These are phyloP conservation scores for Pythium brachiatum DNA, from an alignment of 352 stramenopile species.

Conservation along the genomic window DNA sequence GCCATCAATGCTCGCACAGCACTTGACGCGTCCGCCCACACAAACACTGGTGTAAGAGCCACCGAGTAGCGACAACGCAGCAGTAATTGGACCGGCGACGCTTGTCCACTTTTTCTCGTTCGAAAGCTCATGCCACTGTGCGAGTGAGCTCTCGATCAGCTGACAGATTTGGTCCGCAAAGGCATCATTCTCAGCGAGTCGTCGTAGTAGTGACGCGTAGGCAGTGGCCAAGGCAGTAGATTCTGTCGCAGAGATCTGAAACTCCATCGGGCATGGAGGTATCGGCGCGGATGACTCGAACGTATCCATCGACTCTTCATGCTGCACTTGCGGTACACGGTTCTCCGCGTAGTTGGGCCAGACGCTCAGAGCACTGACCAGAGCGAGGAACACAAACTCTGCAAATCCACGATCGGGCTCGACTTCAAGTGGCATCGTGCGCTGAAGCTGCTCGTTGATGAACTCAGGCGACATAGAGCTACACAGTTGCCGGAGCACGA, in stretches of 20 bases:
- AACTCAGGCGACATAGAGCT: slow-evolving; percentile 33
- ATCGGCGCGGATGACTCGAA: neutral
- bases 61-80: slow-evolving; percentile 52
- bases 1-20: slow-evolving; percentile 68
- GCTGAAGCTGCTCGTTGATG: slow-evolving; percentile 36
- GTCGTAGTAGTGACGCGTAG: slow-evolving; percentile 54
- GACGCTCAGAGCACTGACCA: slow-evolving; percentile 39
- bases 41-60: slow-evolving; percentile 47
- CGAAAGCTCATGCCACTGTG: slow-evolving; percentile 2
- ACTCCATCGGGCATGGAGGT: slow-evolving; percentile 23
- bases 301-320: slow-evolving; percentile 11
- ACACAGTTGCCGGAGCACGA: slow-evolving; percentile 44
- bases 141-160: slow-evolving; percentile 7
- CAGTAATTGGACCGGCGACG: slow-evolving; percentile 25
- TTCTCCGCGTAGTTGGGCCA: slow-evolving; percentile 36
- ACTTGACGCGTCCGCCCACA: slow-evolving; percentile 61
- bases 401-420: slow-evolving; percentile 26
- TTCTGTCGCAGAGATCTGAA: slow-evolving; percentile 47
- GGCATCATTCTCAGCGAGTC: slow-evolving; percentile 5
- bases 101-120: slow-evolving; percentile 16
- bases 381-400: slow-evolving; percentile 33
- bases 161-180: slow-evolving; percentile 10
- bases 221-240: slow-evolving; percentile 36
- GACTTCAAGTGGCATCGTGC: slow-evolving; percentile 23
- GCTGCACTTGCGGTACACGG: neutral